Conservation (phyloP, 129 eudicot species). For the Flaveria bidentis region DNA sequence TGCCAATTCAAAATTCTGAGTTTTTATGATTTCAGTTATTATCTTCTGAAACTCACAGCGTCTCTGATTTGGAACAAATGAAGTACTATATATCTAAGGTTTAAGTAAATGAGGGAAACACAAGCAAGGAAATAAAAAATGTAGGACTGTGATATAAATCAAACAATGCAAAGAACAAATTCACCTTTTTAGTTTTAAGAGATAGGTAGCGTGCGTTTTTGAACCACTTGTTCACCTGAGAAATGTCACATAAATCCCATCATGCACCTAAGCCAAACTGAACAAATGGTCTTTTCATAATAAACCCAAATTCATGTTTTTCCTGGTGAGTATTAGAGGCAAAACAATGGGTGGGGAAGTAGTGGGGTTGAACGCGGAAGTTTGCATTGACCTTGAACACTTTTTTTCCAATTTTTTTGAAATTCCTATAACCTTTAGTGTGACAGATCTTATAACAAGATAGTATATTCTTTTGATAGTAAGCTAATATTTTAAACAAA, state of each 20-base stretch:
- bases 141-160: background rate
- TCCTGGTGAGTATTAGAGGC: background rate
- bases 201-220: slow-evolving; percentile 93
- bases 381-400: background rate
- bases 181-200: slow-evolving; percentile 82
- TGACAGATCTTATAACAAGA: background rate
- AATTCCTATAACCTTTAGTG: background rate
- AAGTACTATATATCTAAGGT: background rate
- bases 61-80: background rate
- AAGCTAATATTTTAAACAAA: background rate
- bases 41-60: background rate
- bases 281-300: slow-evolving; percentile 9
- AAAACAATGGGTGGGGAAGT: background rate
- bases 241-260: slow-evolving; percentile 13
- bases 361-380: background rate
- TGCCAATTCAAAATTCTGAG: background rate
- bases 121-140: slow-evolving; percentile 5
- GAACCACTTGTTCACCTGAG: slow-evolving; percentile 95
- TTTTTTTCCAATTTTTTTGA: background rate
- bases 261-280: slow-evolving; percentile 19
- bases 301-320: slow-evolving; percentile 6
- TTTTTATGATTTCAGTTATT: background rate
- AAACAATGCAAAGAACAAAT: slow-evolving; percentile 21
- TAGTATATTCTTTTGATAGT: background rate
- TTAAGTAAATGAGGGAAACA: background rate